Percentiles rank a stretch among this genome's conserved stretches.
Conservation (phyloP, 164 flowering plant genomes). For the Magnolia officinalis region DNA sequence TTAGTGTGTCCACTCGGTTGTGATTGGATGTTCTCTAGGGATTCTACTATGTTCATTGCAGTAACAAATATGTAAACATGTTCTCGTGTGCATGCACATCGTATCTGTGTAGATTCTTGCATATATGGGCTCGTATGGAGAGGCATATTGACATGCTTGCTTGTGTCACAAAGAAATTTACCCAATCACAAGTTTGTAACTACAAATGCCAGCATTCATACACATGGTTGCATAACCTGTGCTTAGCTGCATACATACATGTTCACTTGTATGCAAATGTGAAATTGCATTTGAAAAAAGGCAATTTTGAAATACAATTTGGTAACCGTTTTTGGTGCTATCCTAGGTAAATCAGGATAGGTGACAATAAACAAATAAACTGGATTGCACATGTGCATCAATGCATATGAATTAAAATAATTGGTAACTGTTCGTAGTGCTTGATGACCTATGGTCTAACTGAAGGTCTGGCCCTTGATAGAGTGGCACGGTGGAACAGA, state of each 20-base stretch:
- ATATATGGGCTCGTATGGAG: not conserved
- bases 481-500: too few relatives aligned
- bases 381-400: not conserved
- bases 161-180: not conserved
- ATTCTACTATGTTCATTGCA: not conserved
- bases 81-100: not conserved
- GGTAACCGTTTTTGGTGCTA: too few relatives aligned
- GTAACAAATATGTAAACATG: too few relatives aligned
- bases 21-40: not conserved
- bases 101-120: not conserved
- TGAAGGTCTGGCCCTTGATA: too few relatives aligned
- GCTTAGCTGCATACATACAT: not conserved
- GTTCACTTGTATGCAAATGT: too few relatives aligned
- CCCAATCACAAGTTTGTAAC: not conserved
- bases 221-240: too few relatives aligned
- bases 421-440: too few relatives aligned
- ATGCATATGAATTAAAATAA: not conserved
- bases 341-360: too few relatives aligned
- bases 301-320: too few relatives aligned
- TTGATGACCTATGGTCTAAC: too few relatives aligned
- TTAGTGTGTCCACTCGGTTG: conserved; percentile 22
- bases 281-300: too few relatives aligned
- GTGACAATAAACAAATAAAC: too few relatives aligned
- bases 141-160: not conserved
- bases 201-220: not conserved